A percentile compares a stretch with the other conserved stretches of the same genome.
These are phyloP conservation scores for Firmiana major DNA, from an alignment of 345 rosid species.

Conservation along the genomic window DNA sequence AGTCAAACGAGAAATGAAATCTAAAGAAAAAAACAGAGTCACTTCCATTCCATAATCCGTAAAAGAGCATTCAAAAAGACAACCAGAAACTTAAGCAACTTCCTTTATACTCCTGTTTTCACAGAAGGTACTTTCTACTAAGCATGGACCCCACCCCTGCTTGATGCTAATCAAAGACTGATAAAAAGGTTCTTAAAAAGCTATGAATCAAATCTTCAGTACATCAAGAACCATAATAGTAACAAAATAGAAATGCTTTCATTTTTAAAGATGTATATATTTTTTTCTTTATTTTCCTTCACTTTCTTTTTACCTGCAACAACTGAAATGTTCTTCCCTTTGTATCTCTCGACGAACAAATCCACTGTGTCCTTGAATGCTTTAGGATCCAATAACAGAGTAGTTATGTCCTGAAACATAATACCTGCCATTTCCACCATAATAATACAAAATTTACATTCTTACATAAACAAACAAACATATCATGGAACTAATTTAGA, in stretches of 20 bases:
- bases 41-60: conserved; percentile 33
- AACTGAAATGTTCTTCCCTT: conserved; percentile 81
- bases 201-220: conserved; percentile 13
- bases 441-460: not conserved
- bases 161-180: conserved; percentile 24
- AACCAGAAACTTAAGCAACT: conserved; percentile 33
- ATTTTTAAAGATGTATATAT: too few relatives aligned
- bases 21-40: conserved; percentile 7
- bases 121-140: conserved; percentile 23
- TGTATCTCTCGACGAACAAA: conserved; percentile 87
- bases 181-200: conserved; percentile 21
- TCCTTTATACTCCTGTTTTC: conserved; percentile 10
- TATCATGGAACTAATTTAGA: not conserved
- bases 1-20: conserved; percentile 50
- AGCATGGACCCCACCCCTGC: conserved; percentile 30
- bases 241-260: not conserved
- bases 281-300: conserved; percentile 6
- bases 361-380: conserved; percentile 92
- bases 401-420: conserved; percentile 95
- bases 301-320: conserved; percentile 71
- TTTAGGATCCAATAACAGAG: conserved; percentile 76
- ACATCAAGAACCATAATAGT: not conserved
- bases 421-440: conserved; percentile 52
- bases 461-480: not conserved
- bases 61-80: conserved; percentile 24